A percentile compares a stretch with the other conserved stretches of the same genome.
phyloP scores from a whole-genome alignment of 176 grass and related monocot genomes.

The Urochloa ruziziensis region DNA sequence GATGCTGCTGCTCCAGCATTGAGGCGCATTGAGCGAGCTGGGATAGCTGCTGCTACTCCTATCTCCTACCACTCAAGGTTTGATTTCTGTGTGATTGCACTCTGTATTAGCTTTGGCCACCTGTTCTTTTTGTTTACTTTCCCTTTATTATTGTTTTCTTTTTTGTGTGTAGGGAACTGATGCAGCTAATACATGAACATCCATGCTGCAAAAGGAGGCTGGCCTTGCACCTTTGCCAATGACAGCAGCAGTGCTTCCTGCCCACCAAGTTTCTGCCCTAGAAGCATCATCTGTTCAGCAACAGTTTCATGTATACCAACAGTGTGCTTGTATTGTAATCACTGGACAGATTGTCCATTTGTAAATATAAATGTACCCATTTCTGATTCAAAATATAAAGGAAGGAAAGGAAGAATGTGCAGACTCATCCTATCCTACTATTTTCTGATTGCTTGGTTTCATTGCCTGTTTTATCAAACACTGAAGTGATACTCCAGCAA shows the following conservation, averaged over 20 bases:
- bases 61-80: constrained; percentile 97
- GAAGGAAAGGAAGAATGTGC: no score
- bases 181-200: constrained; percentile 98
- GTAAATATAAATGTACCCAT: no score
- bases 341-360: no score
- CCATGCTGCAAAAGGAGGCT: constrained; percentile 86
- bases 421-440: no score
- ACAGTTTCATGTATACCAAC: no score
- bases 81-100: constrained; percentile 14
- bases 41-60: constrained; percentile 94
- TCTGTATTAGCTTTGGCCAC: constrained; percentile 18
- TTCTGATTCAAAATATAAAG: no score
- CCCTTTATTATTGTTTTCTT: not conserved
- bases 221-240: constrained; percentile 64
- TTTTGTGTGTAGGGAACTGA: constrained; percentile 66
- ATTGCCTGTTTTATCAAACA: no score
- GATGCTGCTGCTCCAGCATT: constrained; percentile 94
- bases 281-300: constrained; percentile 63
- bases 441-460: no score
- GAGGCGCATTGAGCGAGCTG: constrained; percentile 92
- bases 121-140: constrained; percentile 1
- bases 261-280: constrained; percentile 61
- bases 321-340: no score
- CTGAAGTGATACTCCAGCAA: no score
- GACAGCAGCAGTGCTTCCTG: constrained; percentile 46